Percentiles rank a stretch among this genome's conserved stretches.
Conservation (phyloP, 179 eudicot species). For the Beta lomatogona region DNA sequence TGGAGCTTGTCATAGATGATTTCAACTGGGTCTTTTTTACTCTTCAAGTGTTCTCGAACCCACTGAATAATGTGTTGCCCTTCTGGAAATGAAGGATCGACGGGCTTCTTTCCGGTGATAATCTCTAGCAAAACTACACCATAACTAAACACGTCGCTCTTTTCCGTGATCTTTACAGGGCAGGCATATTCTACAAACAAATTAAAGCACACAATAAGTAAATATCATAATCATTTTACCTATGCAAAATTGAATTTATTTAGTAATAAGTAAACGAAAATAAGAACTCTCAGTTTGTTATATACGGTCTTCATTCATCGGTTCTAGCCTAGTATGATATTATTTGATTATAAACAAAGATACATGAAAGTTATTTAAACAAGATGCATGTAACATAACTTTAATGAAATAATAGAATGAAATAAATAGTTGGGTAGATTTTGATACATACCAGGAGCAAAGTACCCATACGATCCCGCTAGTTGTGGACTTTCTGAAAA, state of each 20-base stretch:
- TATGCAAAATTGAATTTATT: no score
- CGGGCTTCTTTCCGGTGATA: slow-evolving; percentile 76
- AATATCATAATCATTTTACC: no score
- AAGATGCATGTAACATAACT: neutral
- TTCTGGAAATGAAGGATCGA: slow-evolving; percentile 63
- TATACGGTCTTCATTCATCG: no score
- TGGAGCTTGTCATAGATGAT: slow-evolving; percentile 69
- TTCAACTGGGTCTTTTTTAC: slow-evolving; percentile 66
- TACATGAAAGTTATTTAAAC: neutral
- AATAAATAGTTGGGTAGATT: neutral
- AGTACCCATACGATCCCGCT: slow-evolving; percentile 92
- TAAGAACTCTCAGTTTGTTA: no score
- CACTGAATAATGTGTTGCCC: slow-evolving; percentile 74
- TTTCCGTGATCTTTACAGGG: slow-evolving; percentile 61
- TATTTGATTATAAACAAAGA: neutral
- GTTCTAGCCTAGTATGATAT: no score
- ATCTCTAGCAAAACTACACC: slow-evolving; percentile 83
- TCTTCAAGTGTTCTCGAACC: slow-evolving; percentile 81
- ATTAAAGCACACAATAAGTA: no score
- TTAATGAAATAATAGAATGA: neutral
- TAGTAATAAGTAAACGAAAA: no score
- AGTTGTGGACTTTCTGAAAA: slow-evolving; percentile 59
- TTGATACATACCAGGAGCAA: slow-evolving; percentile 77
- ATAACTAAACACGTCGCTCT: slow-evolving; percentile 80
- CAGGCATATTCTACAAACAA: slow-evolving; percentile 60